phyloP scores from a whole-genome alignment of 805 yeast species.

The Cyberlindnera maritima region DNA sequence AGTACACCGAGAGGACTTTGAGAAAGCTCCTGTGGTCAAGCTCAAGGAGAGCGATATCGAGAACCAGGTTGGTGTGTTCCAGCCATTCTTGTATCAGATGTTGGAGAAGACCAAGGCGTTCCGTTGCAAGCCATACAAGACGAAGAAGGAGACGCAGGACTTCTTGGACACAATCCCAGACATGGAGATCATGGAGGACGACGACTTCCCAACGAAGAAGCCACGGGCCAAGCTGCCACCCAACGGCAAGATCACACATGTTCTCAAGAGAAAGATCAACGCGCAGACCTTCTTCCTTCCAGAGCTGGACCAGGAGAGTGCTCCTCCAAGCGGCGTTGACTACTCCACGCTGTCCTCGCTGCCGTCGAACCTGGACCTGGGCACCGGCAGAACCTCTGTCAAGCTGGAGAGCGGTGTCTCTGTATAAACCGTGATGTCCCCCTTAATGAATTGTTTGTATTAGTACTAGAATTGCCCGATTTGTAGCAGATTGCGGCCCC shows the following conservation, averaged over 20 bases:
- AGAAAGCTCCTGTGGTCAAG: slow-evolving; percentile 49
- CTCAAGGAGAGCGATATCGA: slow-evolving; percentile 51
- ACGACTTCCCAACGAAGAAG: slow-evolving; percentile 76
- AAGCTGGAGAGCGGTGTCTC: not conserved
- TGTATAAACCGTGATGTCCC: not conserved
- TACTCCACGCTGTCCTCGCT: not conserved
- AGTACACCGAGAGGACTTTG: slow-evolving; percentile 63
- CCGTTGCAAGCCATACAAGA: slow-evolving; percentile 37
- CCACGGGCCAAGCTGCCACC: slow-evolving; percentile 82
- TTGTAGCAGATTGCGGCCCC: slow-evolving; percentile 3
- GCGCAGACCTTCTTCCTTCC: slow-evolving; percentile 53
- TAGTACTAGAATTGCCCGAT: not conserved
- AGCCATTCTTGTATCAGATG: slow-evolving; percentile 48
- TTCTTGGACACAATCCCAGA: slow-evolving; percentile 33
- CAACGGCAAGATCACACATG: slow-evolving; percentile 70
- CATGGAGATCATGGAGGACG: slow-evolving; percentile 74
- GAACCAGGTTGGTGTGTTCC: slow-evolving; percentile 54
- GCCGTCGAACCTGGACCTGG: not conserved
- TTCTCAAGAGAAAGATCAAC: slow-evolving; percentile 60
- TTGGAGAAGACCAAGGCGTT: slow-evolving; percentile 40
- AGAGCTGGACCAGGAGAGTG: slow-evolving; percentile 23
- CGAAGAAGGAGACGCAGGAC: slow-evolving; percentile 27
- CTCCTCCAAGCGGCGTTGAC: not conserved
- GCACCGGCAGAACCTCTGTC: not conserved
- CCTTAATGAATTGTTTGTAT: not conserved